Base-by-base conservation (phyloP, 371 early-diverging fungal genomes). In the Actinomucor elegans region DNA sequence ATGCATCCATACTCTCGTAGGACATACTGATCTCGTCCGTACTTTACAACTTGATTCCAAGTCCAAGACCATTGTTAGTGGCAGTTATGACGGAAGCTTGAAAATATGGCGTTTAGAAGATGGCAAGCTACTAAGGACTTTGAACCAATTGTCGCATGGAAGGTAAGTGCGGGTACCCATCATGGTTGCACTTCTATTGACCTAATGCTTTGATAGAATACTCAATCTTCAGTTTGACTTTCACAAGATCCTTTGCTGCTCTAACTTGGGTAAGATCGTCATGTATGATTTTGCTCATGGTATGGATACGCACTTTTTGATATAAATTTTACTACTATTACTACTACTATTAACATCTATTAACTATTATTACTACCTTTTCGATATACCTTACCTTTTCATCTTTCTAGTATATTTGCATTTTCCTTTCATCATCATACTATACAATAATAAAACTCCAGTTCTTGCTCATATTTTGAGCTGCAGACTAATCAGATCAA, bases 161-260 rank as follows among this genome's bases (percentile, higher is more conserved):
- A 81, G 86, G 85, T 87, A 68, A 54, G 55, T 18, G 9, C 9
- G n/a, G 24, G 14, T 32, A 32, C 31, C 20, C 20, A 38, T 9
- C 9, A 14, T 34, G 11, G 1, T 34, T 34, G 12, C 40, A 38
- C 6, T 14, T 12, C n/a, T 18, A 26, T 31, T 48, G 2, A 10
- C 20, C 10, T 23, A 24, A 59, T 60, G 12, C n/a, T 61, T 51
- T 14, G 72, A 72, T 60, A 89, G 95, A 54, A 89, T 96, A 4
- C 88, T 95, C 55, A 92, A 93, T 66, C 68, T 95, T 15, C 90
- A 90, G 64, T 87, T 93, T 60, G 91, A 93, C 59, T 77, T 75
- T 48, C 75, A 87, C 29, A 83, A 86, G 59, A 91, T 96, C 37
- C 83, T 95, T 15, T 85, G 86, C 28, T 91, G 92, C 55, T 86